Percentiles rank a stretch among this genome's conserved stretches.
Evolutionary conservation across 2,329 filamentous ascomycete genomes (phyloP).

Genomic region (Cladosporium sp.): DNA sequence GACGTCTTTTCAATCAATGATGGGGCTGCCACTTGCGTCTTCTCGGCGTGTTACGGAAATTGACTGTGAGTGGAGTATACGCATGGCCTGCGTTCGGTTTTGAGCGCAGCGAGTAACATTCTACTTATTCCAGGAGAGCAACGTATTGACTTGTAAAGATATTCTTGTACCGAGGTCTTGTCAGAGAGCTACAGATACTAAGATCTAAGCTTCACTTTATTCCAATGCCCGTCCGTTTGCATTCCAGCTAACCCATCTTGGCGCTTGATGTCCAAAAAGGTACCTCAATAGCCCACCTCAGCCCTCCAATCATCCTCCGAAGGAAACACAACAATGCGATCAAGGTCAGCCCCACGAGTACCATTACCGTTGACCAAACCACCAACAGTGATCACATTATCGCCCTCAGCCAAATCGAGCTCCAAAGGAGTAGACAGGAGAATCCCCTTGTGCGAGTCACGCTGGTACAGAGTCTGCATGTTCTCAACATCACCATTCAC

Average conservation of each 20-base stretch:
- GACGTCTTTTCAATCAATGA: neutral
- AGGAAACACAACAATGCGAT: constrained; percentile 63
- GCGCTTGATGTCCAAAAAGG: neutral
- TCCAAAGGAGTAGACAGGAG: constrained; percentile 60
- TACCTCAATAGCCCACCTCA: constrained; percentile 7
- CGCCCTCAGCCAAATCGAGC: constrained; percentile 56
- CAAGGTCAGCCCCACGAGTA: constrained; percentile 60
- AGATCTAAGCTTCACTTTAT: neutral
- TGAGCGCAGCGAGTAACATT: no score
- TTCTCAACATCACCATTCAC: constrained; percentile 56
- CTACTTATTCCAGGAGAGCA: no score
- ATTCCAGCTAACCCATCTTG: neutral
- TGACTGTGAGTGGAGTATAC: no score
- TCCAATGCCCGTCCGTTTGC: neutral
- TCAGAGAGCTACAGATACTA: neutral
- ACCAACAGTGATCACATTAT: constrained; percentile 61
- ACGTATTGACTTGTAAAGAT: neutral
- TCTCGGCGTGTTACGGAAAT: no score
- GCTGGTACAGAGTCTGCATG: constrained; percentile 55
- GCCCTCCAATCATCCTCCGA: constrained; percentile 43
- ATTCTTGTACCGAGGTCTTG: neutral
- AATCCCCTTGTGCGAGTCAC: constrained; percentile 62
- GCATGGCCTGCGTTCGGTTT: no score
- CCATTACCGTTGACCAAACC: constrained; percentile 60
- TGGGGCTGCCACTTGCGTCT: no score